Evolutionary conservation across 345 rosid species (phyloP).

Genomic region (Acer campestre): DNA sequence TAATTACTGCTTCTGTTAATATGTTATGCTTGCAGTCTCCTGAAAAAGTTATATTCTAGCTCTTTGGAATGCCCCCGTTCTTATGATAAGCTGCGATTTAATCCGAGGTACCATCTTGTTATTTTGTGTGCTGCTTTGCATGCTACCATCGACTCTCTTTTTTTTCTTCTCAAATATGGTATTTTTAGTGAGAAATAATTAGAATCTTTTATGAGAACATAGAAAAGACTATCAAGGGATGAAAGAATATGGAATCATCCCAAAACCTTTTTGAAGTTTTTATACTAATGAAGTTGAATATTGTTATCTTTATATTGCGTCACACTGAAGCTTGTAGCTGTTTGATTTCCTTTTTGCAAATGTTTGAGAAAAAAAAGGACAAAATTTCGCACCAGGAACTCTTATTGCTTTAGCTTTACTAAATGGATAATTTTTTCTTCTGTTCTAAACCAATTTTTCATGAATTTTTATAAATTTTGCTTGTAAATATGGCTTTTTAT

Average conservation of each 20-base stretch:
- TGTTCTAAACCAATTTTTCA: neutral
- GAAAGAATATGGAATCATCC: neutral
- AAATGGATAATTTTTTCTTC: neutral
- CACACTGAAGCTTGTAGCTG: neutral
- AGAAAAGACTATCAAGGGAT: neutral
- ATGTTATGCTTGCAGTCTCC: conserved; percentile 58
- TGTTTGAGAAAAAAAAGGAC: neutral
- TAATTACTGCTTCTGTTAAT: conserved; percentile 19
- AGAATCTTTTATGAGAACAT: neutral
- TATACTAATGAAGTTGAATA: neutral
- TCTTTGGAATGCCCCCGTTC: conserved; percentile 90
- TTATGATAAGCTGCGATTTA: conserved; percentile 84
- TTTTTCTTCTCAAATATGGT: neutral
- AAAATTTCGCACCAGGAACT: neutral
- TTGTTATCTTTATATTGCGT: neutral
- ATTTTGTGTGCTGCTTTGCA: neutral
- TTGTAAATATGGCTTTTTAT: conserved; percentile 5
- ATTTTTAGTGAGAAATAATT: conserved; percentile 2
- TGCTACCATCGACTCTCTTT: neutral
- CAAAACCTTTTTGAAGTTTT: neutral
- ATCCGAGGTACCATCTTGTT: conserved; percentile 67
- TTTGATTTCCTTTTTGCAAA: neutral
- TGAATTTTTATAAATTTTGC: neutral
- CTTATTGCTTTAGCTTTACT: neutral
- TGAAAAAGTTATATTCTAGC: conserved; percentile 73